Conservation (phyloP, 352 stramenopile species). For the Phytophthora agathidicida region DNA sequence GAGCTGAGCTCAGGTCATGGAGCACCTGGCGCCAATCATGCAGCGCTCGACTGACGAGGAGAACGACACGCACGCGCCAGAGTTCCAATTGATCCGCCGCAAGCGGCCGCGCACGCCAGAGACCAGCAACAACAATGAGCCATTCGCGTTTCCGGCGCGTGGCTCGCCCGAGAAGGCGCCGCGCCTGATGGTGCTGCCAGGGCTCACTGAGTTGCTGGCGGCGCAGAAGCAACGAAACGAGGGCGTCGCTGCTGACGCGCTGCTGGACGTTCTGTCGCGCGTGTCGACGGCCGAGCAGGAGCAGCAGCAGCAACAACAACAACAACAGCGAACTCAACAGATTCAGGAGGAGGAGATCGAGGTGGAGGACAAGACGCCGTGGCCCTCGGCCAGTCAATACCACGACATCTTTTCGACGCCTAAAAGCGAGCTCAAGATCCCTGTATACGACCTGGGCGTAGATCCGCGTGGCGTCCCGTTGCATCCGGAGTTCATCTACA, state of each 20-base stretch:
- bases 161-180: constrained; percentile 27
- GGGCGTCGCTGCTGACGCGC: constrained; percentile 11
- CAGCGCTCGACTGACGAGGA: constrained; percentile 18
- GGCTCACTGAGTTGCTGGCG: constrained; percentile 48
- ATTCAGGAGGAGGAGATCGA: constrained; percentile 40
- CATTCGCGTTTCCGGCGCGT: constrained; percentile 3
- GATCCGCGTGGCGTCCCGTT: constrained; percentile 72
- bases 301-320: constrained; percentile 13
- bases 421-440: constrained; percentile 46
- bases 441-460: constrained; percentile 74
- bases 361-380: constrained; percentile 76
- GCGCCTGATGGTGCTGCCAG: constrained; percentile 40
- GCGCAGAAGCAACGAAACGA: constrained; percentile 35
- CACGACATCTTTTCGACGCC: constrained; percentile 53
- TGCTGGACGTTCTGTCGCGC: constrained; percentile 27
- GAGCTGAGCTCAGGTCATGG: constrained; percentile 16
- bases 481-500: constrained; percentile 83
- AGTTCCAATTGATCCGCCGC: constrained; percentile 47
- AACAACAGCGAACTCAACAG: constrained; percentile 6
- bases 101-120: constrained; percentile 49
- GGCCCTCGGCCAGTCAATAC: constrained; percentile 75
- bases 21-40: constrained; percentile 20
- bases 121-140: neutral
- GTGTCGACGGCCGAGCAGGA: constrained; percentile 20
- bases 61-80: constrained; percentile 6